Percentiles rank a stretch among this genome's conserved stretches.
phyloP scores from a whole-genome alignment of 345 rosid species.

The Arabidopsis thaliana region TAIR10.1 NC_003076.8:19536501-19537000 shows the following conservation, averaged over 20 bases:
- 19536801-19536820: not conserved
- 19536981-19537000: not conserved
- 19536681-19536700: slow-evolving; percentile 54
- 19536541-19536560: not conserved
- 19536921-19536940: not conserved
- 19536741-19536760: not conserved
- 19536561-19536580: not conserved
- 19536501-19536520: slow-evolving; percentile 27
- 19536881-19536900: not conserved
- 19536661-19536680: slow-evolving; percentile 52
- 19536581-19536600: not conserved
- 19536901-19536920: slow-evolving; percentile 4
- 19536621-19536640: slow-evolving; percentile 34
- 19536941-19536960: slow-evolving; percentile 11
- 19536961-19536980: slow-evolving; percentile 24
- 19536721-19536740: slow-evolving; percentile 2
- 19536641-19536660: slow-evolving; percentile 47
- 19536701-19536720: slow-evolving; percentile 19
- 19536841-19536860: slow-evolving; percentile 13
- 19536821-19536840: slow-evolving; percentile 1
- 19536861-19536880: not conserved
- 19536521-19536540: not conserved
- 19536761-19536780: not conserved
- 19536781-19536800: not conserved
- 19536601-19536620: not conserved